phyloP scores from a whole-genome alignment of 2,329 filamentous ascomycete species.

The Talaromyces marneffei region DNA sequence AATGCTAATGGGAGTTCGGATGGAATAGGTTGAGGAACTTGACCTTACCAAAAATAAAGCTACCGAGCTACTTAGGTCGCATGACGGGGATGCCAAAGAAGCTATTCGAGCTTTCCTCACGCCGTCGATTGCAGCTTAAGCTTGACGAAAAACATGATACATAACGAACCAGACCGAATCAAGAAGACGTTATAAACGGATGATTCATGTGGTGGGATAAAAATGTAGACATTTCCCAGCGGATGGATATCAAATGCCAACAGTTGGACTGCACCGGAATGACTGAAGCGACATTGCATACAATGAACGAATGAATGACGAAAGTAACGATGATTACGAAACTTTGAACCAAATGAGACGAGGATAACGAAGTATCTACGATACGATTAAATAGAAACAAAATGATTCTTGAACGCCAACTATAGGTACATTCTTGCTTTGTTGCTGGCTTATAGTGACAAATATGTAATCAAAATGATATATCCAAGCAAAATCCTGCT shows the following conservation, averaged over 20 bases:
- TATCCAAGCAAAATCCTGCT: not conserved
- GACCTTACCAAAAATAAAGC: slow-evolving; percentile 44
- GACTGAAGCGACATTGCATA: not conserved
- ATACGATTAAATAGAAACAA: not conserved
- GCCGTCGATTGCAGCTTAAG: slow-evolving; percentile 17
- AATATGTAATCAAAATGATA: not conserved
- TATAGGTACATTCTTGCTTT: not conserved
- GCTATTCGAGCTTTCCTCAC: slow-evolving; percentile 40
- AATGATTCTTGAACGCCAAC: not conserved
- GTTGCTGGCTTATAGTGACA: not conserved
- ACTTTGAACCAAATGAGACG: not conserved
- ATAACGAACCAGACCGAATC: not conserved
- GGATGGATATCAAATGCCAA: not conserved
- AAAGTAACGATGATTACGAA: not conserved
- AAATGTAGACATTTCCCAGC: not conserved
- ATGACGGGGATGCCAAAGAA: slow-evolving; percentile 40
- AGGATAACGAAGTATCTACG: not conserved
- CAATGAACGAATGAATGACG: not conserved
- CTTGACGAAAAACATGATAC: not conserved
- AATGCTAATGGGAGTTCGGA: not conserved
- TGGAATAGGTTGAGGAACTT: slow-evolving; percentile 37
- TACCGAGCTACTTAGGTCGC: slow-evolving; percentile 41
- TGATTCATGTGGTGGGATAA: not conserved
- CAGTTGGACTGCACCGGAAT: not conserved
- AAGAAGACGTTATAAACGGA: not conserved